Base-by-base conservation (phyloP, 495 filamentous ascomycete genomes). In the Xylaria castorea region DNA sequence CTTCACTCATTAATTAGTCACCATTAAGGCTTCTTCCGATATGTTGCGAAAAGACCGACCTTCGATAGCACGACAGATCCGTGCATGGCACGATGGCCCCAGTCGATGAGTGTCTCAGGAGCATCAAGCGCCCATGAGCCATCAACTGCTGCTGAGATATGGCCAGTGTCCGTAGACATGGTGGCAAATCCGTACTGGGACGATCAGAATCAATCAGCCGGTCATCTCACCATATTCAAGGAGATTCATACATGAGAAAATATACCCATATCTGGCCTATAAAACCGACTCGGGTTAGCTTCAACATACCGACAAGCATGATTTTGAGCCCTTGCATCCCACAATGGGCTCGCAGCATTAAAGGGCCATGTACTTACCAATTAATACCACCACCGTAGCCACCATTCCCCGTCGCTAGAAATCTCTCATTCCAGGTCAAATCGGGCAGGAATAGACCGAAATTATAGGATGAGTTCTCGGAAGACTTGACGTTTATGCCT, bases 331-430 rank as follows among this genome's bases (percentile, higher is more conserved):
- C 18, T 5, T 48, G 22, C 34, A 22, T 36, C 32, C 1, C 30
- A 46, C 20, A 4, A 25, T 12, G 2, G 60, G 20, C 2, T 22
- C 14, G n/a, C 9, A 5, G 40, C 48, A 30, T 25, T 4, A 51
- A 38, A 48, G 22, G 63, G 48, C 22, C 4, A 30, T 40, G n/a
- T 32, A 57, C 74, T 42, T 75, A 76, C 68, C 80, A 82, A 48
- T 79, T 79, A 27, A 77, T 82, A 83, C 88, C 89, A 12, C 88
- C 88, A 68, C 82, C 83, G 36, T 88, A 81, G 32, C 88, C 89
- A 6, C 87, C 87, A 72, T 89, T 89, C 3, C 89, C 89, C 0
- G 88, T 90, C 12, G 83, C 81, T 53, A 89, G 58, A 73, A 89
- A 87, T 6, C 87, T 83, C 9, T 85, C 84, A 36, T 80, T 83